Evolutionary conservation across 2,329 filamentous ascomycete species (phyloP).

Genomic region (Coniella lustricola): DNA sequence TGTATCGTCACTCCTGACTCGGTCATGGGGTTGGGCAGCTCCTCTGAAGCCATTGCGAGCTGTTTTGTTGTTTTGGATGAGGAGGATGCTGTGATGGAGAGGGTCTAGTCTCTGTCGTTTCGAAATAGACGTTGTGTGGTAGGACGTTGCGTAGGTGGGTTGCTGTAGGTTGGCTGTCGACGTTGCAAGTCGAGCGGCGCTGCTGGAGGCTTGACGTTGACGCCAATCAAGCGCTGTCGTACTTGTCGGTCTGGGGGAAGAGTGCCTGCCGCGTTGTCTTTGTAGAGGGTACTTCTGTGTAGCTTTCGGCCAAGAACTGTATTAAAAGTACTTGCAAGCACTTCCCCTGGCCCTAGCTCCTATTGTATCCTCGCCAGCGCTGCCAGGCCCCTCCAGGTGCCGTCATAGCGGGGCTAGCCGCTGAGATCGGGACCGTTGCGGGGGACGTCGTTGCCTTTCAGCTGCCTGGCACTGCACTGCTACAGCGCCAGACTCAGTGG

Average conservation of each 20-base stretch:
- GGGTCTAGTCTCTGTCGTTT: not conserved
- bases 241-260: no score
- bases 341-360: constrained; percentile 11
- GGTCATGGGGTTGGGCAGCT: constrained; percentile 48
- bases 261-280: no score
- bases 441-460: constrained; percentile 6
- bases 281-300: not conserved
- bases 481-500: not conserved
- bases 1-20: constrained; percentile 71
- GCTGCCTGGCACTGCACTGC: constrained; percentile 1
- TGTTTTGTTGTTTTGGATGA: not conserved
- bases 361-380: not conserved
- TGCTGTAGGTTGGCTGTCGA: not conserved
- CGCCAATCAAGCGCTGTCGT: no score
- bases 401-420: constrained; percentile 6
- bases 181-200: no score
- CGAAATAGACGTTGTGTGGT: no score
- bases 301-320: no score
- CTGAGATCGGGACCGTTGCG: not conserved
- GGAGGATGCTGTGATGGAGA: not conserved
- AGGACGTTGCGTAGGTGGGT: not conserved
- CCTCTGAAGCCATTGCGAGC: constrained; percentile 46
- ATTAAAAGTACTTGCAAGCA: not conserved
- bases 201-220: no score
- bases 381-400: not conserved